Evolutionary conservation across 306 rosid genomes (phyloP).

Genomic region (Trifolium dubium): DNA sequence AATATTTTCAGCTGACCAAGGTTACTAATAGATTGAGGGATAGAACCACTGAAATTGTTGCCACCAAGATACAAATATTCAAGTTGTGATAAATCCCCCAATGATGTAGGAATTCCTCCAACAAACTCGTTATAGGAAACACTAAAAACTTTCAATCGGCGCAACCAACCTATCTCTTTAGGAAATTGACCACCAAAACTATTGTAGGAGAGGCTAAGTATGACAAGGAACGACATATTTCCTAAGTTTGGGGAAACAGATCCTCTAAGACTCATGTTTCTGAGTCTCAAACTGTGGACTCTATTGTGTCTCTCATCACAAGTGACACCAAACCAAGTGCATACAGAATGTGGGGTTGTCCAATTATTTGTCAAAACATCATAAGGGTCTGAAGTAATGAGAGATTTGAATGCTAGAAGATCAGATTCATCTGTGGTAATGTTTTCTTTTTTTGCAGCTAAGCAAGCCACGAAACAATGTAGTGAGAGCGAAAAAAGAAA

Average conservation of each 20-base stretch:
- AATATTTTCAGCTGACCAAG: not conserved
- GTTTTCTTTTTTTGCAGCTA: not conserved
- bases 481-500: not conserved
- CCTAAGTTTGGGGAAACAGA: conserved; percentile 32
- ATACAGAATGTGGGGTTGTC: conserved; percentile 24
- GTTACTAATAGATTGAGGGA: not conserved
- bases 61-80: conserved; percentile 12
- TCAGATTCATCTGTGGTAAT: conserved; percentile 17
- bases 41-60: conserved; percentile 31
- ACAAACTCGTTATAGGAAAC: not conserved
- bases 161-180: not conserved
- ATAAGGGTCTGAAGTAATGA: conserved; percentile 29
- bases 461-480: not conserved
- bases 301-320: conserved; percentile 26
- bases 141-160: not conserved
- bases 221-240: conserved; percentile 31
- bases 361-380: conserved; percentile 34
- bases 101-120: conserved; percentile 20
- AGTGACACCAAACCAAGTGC: conserved; percentile 43
- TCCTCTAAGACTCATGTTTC: conserved; percentile 26
- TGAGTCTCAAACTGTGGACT: not conserved
- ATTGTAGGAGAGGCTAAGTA: conserved; percentile 26
- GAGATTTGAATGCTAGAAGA: conserved; percentile 34
- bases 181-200: conserved; percentile 24
- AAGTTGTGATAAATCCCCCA: conserved; percentile 28